A percentile compares a stretch with the other conserved stretches of the same genome.
These are phyloP conservation scores for Lignosus rhinocerotis DNA, from an alignment of 1,284 basidiomycete species.

Conservation along the genomic window DNA sequence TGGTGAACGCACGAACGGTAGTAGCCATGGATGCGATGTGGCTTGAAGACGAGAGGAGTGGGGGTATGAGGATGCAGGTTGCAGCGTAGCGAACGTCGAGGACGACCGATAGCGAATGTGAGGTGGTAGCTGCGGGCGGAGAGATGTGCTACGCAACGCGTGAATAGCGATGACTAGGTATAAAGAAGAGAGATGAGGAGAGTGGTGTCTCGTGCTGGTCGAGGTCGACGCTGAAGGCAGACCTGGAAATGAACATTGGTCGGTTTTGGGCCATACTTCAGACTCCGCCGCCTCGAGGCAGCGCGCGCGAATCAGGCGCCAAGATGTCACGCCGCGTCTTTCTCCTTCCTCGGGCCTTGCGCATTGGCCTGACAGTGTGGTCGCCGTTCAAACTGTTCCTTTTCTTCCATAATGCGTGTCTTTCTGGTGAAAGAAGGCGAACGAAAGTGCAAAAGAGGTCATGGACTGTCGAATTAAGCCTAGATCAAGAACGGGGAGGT, in stretches of 20 bases:
- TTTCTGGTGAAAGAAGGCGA: too few species aligned
- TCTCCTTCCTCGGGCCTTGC: not conserved
- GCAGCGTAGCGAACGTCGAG: conserved; percentile 3
- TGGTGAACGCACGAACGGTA: conserved; percentile 60
- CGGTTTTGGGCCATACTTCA: conserved; percentile 14
- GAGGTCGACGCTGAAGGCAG: conserved; percentile 19
- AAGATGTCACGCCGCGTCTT: not conserved
- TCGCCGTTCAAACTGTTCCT: too few species aligned
- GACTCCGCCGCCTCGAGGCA: conserved; percentile 23
- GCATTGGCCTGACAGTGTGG: not conserved
- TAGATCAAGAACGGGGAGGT: too few species aligned
- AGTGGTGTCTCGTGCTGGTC: conserved; percentile 12
- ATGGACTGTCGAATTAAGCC: too few species aligned
- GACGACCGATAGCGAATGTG: conserved; percentile 1
- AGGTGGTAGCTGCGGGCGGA: not conserved
- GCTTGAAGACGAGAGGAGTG: conserved; percentile 2
- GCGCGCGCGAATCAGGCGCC: not conserved
- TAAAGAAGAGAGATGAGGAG: not conserved
- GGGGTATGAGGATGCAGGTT: not conserved
- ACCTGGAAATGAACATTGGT: conserved; percentile 16
- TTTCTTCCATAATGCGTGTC: not conserved
- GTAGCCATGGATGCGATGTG: conserved; percentile 33
- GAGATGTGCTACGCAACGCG: conserved; percentile 8
- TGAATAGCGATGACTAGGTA: not conserved
- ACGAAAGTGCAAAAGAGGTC: too few species aligned